Evolutionary conservation across 345 rosid genomes (phyloP).

Genomic region (Brassica juncea): DNA sequence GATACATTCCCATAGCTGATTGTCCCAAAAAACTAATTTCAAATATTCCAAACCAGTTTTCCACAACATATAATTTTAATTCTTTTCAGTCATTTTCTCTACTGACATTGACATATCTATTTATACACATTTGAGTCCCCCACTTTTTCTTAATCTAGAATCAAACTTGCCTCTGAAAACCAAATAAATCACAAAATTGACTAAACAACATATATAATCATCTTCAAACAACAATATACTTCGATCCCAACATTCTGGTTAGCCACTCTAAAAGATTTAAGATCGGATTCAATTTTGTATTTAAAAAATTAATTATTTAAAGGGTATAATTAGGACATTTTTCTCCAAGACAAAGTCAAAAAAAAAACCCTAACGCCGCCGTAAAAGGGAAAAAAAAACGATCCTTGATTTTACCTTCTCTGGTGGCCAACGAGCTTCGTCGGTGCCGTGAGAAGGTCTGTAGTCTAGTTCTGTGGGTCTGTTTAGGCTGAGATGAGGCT

Average conservation of each 20-base stretch:
- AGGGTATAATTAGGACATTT: neutral
- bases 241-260: slow-evolving; percentile 24
- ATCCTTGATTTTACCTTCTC: too few species aligned
- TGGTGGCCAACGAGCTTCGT: too few species aligned
- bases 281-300: neutral
- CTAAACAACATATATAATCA: neutral
- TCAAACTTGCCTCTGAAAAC: neutral
- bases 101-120: slow-evolving; percentile 20
- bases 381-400: too few species aligned
- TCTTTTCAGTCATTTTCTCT: slow-evolving; percentile 24
- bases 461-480: too few species aligned
- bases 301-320: neutral
- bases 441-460: too few species aligned
- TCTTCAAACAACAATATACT: neutral
- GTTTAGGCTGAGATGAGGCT: too few species aligned
- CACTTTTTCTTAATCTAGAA: neutral
- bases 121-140: slow-evolving; percentile 12
- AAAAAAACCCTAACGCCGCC: too few species aligned
- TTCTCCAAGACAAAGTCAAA: too few species aligned
- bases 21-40: neutral
- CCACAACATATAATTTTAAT: slow-evolving; percentile 7
- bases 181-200: neutral
- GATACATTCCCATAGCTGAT: neutral
- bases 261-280: neutral
- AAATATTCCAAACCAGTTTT: neutral